Conservation (phyloP, 2,329 filamentous ascomycete species). For the Geosmithia morbida region DNA sequence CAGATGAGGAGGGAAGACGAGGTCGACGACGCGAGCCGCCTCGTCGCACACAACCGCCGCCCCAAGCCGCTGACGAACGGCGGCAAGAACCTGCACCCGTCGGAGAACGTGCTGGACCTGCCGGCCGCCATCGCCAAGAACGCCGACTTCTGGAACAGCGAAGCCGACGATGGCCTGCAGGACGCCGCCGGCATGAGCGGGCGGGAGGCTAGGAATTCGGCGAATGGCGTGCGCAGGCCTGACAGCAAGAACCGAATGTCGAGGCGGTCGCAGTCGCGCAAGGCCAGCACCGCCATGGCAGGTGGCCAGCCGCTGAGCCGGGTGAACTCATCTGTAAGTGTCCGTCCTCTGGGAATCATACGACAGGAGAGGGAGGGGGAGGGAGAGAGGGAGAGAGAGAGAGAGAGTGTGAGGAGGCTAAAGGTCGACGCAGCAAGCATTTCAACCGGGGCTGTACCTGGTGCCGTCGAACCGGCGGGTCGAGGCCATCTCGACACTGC, state of each 20-base stretch:
- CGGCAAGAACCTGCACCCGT: slow-evolving; percentile 83
- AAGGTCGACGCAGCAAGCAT: slow-evolving; percentile 12
- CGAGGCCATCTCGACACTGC: slow-evolving; percentile 55
- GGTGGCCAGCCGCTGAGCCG: slow-evolving; percentile 27
- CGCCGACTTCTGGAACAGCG: slow-evolving; percentile 57
- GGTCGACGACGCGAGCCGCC: slow-evolving; percentile 76
- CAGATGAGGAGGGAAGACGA: slow-evolving; percentile 82
- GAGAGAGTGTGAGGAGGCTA: too few species aligned
- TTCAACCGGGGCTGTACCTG: slow-evolving; percentile 35
- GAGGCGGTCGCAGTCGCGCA: slow-evolving; percentile 41
- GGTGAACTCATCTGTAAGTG: slow-evolving; percentile 31
- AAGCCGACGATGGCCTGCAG: slow-evolving; percentile 43
- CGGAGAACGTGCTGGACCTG: slow-evolving; percentile 76
- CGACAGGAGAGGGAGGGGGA: background rate
- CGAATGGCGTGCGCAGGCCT: slow-evolving; percentile 28
- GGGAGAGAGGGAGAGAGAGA: background rate
- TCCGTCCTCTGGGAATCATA: slow-evolving; percentile 4
- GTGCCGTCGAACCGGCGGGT: slow-evolving; percentile 40
- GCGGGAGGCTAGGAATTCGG: slow-evolving; percentile 34
- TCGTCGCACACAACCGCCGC: slow-evolving; percentile 76
- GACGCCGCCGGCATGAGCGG: slow-evolving; percentile 27
- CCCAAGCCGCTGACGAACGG: slow-evolving; percentile 56
- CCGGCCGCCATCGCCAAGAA: slow-evolving; percentile 19
- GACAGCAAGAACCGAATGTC: slow-evolving; percentile 35
- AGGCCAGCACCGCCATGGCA: slow-evolving; percentile 24